Base-by-base conservation (phyloP, 192 early-diverging fungal species). In the Coemansia sp. region DNA sequence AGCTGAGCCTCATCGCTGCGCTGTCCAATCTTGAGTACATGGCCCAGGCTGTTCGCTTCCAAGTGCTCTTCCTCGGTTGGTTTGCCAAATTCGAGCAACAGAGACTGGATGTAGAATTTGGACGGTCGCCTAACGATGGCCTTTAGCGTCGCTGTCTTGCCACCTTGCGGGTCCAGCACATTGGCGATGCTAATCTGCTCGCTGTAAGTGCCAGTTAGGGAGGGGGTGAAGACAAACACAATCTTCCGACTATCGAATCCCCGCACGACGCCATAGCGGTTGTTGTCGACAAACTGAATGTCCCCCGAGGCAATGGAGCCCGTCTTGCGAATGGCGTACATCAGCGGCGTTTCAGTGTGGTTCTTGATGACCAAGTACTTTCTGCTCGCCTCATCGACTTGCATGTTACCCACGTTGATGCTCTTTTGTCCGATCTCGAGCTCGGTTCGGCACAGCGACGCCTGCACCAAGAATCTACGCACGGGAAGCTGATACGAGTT, bases 371-470 rank as follows among this genome's bases (percentile, higher is more conserved):
- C 93, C 17, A 90, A 88, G 74, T 96, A 97, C 44, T 91, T 93
- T 44, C 93, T 86, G 46, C 88, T 86, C 0, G 73, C 39, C 72
- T 92, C 90, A 72, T 95, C 93, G 47, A 90, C 89, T 74, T 97
- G 94, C 62, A 98, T 85, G 23, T 87, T 85, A 35, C 97, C 97
- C 80, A 99, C 97, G 63, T 98, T 98, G 82, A 97, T 97, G 77
- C 96, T 93, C 72, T 93, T 94, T 73, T 99, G 97, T 21, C 95
- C 95, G 2, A 99, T 77, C 43, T 96, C 95, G 87, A 99, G 94
- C 43, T 92, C 84, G 6, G 94, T 92, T 28, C 91, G 84, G 66
- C 90, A 93, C 23, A 98, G 85, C 4, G 92, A 88, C 9, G 92
- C 90, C 44, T 95, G 89, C 1, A 99, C 84, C 76, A 99, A 86